Evolutionary conservation across 2,329 filamentous ascomycete genomes (phyloP), one percentile per base, ranked within the genome.

Genomic region (Scedosporium minutisporum): DNA sequence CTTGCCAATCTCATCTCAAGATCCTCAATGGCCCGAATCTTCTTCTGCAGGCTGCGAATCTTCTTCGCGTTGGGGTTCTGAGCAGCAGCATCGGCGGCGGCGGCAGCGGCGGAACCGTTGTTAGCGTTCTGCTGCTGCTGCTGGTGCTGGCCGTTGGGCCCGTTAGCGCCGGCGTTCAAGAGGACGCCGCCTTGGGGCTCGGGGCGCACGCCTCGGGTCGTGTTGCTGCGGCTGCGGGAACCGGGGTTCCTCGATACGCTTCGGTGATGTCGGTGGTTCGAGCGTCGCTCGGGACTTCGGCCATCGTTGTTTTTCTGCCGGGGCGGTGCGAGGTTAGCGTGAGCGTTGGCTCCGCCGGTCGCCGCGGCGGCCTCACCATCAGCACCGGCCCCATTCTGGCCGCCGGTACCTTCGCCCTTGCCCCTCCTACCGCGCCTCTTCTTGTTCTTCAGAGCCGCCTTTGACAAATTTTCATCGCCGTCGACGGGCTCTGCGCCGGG

Each of bases 21-120:
- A 73, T 99, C 95, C 72, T 99, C 95, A 71, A 99, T 99, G 10
- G 95, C 95, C 21, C 95, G 87, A 65, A 99, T 89, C 83, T 99
- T 99, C 85, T 99, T 99, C 74, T 96, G 83, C 65, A 99, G 82
- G 64, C 91, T 91, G 63, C 95, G 84, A 65, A 97, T 85, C 81
- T 97, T 99, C 86, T 97, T 99, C 55, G 96, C 92, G 65, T 89
- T 86, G n/a, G 90, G 87, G 67, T 75, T 87, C 80, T 78, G 84
- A 72, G 68, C 78, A 73, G 67, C 84, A 73, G 79, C 76, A 9
- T 82, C 83, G 1, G 82, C 73, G 23, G 72, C 71, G 16, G 73
- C 74, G 16, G 79, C 74, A 16, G 79, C 76, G 10, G 82, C 83
- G 1, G 82, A 73, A 66, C 41, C 61, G 42, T 62, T 61, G 25